Evolutionary conservation across 108 stramenopile species (phyloP).

Genomic region (Cylindrotheca fusiformis): DNA sequence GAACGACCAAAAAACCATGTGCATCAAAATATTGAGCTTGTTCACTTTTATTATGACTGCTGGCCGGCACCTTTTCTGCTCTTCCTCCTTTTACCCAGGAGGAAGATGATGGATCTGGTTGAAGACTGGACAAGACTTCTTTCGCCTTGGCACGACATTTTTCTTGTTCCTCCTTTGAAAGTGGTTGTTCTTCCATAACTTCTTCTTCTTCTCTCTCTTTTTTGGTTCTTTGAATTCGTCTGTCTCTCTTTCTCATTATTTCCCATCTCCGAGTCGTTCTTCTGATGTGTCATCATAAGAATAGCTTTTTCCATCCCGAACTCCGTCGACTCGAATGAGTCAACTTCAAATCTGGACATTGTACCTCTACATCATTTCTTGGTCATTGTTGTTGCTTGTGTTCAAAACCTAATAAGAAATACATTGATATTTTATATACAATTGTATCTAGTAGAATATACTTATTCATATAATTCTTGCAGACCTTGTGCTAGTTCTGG

Average conservation of each 20-base stretch:
- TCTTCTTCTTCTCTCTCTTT: too few relatives aligned
- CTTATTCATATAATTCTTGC: neutral
- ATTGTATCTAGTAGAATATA: neutral
- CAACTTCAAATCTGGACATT: neutral
- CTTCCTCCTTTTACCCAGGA: neutral
- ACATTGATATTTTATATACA: too few relatives aligned
- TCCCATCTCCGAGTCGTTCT: neutral
- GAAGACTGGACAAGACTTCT: neutral
- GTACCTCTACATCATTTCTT: neutral
- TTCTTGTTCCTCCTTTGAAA: neutral
- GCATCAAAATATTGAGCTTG: slow-evolving; percentile 48
- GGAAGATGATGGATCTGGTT: neutral
- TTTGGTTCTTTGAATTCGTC: too few relatives aligned
- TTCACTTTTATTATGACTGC: neutral
- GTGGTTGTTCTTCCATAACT: neutral
- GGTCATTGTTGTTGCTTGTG: too few relatives aligned
- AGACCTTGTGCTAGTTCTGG: neutral
- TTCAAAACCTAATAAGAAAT: too few relatives aligned
- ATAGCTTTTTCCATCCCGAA: neutral
- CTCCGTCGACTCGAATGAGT: neutral
- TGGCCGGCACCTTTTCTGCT: neutral
- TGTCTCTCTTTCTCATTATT: neutral
- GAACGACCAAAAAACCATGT: slow-evolving; percentile 58
- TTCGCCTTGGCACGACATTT: neutral
- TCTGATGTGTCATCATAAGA: neutral